Conservation (phyloP, 306 rosid species). For the Datisca glomerata region DNA sequence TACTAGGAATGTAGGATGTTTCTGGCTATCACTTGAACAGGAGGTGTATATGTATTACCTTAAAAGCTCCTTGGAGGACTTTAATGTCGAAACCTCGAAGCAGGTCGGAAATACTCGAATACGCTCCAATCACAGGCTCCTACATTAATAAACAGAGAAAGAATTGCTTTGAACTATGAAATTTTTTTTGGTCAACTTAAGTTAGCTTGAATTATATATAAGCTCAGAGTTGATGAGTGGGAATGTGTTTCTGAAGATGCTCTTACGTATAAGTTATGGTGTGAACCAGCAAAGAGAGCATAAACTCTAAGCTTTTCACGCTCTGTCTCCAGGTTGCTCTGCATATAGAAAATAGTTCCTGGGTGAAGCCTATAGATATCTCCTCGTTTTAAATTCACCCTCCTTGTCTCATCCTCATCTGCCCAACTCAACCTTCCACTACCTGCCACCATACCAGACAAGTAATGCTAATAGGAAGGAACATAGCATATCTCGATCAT, state of each 20-base stretch:
- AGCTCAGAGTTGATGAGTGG: no score
- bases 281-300: constrained; percentile 53
- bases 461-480: neutral
- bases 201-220: no score
- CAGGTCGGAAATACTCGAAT: constrained; percentile 50
- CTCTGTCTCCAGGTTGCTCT: constrained; percentile 44
- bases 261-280: constrained; percentile 39
- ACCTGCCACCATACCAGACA: constrained; percentile 24
- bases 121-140: constrained; percentile 61
- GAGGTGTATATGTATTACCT: constrained; percentile 34
- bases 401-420: constrained; percentile 20
- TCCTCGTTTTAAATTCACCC: constrained; percentile 37
- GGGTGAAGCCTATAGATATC: constrained; percentile 44
- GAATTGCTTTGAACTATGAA: no score
- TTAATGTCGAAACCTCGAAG: constrained; percentile 54
- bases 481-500: no score
- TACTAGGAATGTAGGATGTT: no score
- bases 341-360: constrained; percentile 59
- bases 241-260: neutral
- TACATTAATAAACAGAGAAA: no score
- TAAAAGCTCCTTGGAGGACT: constrained; percentile 55
- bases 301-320: constrained; percentile 51
- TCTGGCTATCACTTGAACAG: no score
- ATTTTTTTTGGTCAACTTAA: no score
- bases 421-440: constrained; percentile 57